phyloP scores from a whole-genome alignment of 2,329 filamentous ascomycete species.

The Akanthomyces dipterigenus region DNA sequence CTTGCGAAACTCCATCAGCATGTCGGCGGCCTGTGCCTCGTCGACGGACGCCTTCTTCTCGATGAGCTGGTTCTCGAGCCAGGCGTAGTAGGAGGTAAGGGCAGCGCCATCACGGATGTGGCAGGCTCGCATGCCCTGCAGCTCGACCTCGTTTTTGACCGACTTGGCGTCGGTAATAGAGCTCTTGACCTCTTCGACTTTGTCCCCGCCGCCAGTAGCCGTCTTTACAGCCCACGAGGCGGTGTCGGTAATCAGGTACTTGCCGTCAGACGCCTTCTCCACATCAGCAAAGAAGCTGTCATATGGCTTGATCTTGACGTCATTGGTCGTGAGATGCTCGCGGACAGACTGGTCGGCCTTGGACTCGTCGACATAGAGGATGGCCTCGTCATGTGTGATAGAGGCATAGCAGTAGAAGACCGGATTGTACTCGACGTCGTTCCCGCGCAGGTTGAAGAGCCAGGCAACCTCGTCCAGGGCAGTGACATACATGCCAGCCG shows the following conservation, averaged over 20 bases:
- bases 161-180: constrained; percentile 88
- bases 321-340: constrained; percentile 60
- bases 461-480: constrained; percentile 96
- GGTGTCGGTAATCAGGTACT: constrained; percentile 80
- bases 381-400: constrained; percentile 68
- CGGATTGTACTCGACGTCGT: constrained; percentile 93
- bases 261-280: constrained; percentile 47
- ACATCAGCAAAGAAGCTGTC: constrained; percentile 72
- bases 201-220: constrained; percentile 75
- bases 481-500: constrained; percentile 79
- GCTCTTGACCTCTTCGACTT: constrained; percentile 80
- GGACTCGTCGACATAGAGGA: constrained; percentile 74
- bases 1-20: constrained; percentile 69
- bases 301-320: constrained; percentile 75
- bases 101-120: constrained; percentile 92
- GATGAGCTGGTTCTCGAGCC: constrained; percentile 84
- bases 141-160: constrained; percentile 83
- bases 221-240: constrained; percentile 90
- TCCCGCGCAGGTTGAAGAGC: constrained; percentile 96
- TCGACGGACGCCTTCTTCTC: constrained; percentile 68
- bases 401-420: constrained; percentile 97
- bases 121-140: constrained; percentile 88
- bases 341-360: constrained; percentile 67
- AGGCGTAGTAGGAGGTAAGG: constrained; percentile 87
- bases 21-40: constrained; percentile 87